Evolutionary conservation across 306 rosid genomes (phyloP), one percentile per base, ranked within the genome.

Genomic region (Castanea crenata): DNA sequence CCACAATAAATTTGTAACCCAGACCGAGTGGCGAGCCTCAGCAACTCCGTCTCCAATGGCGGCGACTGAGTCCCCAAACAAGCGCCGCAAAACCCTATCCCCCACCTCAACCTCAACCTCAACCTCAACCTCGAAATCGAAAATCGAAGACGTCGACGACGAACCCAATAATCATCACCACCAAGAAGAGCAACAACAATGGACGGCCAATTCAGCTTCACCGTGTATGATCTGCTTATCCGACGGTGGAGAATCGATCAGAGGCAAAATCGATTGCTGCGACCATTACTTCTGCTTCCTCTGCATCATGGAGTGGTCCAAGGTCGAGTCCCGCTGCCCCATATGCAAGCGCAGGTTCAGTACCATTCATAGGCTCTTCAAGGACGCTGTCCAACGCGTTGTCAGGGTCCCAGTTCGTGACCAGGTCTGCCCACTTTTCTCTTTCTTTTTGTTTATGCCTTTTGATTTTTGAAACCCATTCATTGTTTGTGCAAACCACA

Each of bases 241-340:
- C 9, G 92, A 84, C 18, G 86, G 83, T 27, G 93, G 83, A 25
- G 75, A 62, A 74, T 61, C 86, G 13, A 73, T 87, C 38, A 83
- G 91, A 9, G 97, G 97, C 3, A 74, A 90, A 85, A 90, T 94
- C 67, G 89, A 94, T 77, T 88, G 87, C 86, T 94, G 98, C 80
- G 88, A 73, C 72, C 97, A 94, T 65, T 80, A 85, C 78, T 94
- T 88, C 23, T 94, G 98, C 89, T 94, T 89, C 76, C 79, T 87
- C 4, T 94, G 98, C 86, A 90, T 94, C 76, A 87, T 89, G 89
- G 96, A 90, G 72, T 94, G 94, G 97, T 79, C 97, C 6, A 94
- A 88, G 74, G 88, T 83, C 27, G 97, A 92, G 78, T 94, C 97
- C 11, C 90, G 91, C 10, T 94, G 97, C 84, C 97, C 98, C 46